phyloP scores from a whole-genome alignment of 441 rosid genomes.

The Erodium texanum region DNA sequence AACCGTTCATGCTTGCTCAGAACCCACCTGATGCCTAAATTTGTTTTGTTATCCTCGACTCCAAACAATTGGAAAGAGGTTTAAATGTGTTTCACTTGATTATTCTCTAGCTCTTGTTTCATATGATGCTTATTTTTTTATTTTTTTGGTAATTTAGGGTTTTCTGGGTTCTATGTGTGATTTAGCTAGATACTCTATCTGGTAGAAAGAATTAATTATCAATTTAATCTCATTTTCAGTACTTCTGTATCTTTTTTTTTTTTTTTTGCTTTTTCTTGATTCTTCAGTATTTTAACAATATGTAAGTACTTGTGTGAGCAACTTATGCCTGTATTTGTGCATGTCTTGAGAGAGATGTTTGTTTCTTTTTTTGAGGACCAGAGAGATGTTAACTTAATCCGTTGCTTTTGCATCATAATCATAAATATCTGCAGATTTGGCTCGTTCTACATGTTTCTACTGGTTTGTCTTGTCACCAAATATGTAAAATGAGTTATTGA shows the following conservation, averaged over 20 bases:
- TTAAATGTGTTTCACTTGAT: not conserved
- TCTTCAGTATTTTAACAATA: not conserved
- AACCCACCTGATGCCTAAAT: not conserved
- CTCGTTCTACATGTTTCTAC: not conserved
- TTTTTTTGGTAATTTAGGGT: not conserved
- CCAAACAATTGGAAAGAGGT: not conserved
- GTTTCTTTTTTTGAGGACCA: too few species aligned
- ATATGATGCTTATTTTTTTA: not conserved
- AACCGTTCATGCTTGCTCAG: not conserved
- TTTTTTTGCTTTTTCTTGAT: not conserved
- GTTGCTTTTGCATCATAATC: not conserved
- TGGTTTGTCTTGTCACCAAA: too few species aligned
- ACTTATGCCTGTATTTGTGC: not conserved
- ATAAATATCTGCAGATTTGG: not conserved
- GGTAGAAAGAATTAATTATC: not conserved
- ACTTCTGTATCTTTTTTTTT: not conserved
- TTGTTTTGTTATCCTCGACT: not conserved
- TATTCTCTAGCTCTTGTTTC: not conserved
- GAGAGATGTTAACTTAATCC: not conserved
- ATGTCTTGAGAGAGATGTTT: not conserved
- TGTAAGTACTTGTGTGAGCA: not conserved
- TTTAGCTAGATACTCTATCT: not conserved
- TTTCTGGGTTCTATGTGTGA: not conserved
- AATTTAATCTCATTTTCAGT: not conserved
- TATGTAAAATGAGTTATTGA: too few species aligned